Base-by-base conservation (phyloP, 108 stramenopile genomes). In the Fistulifera solaris region DNA sequence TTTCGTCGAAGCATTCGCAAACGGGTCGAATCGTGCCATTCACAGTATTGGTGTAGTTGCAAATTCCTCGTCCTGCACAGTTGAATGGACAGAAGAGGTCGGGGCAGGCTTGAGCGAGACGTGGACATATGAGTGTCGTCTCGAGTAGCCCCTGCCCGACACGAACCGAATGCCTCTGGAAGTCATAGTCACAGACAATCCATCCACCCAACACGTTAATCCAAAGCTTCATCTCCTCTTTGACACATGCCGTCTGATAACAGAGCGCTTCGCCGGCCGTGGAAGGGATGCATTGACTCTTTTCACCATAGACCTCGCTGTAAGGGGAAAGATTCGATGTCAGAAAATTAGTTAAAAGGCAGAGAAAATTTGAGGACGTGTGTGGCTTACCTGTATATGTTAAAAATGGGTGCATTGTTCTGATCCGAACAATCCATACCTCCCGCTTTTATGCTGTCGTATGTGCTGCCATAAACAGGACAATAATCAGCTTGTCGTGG, bases 61-160 rank as follows among this genome's bases (percentile, higher is more conserved):
- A 87, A 23, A 67, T 48, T 21, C 89, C 89, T 35, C 83, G 73
- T 35, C 89, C 89, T 21, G 85, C 81, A 56, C 89, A 91, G 43
- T 75, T 76, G 48, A 66, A 79, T 12, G 85, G 89, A 58, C 89
- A 91, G 40, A 87, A 91, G 42, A 91, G 69, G 43, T 91, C 83
- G 0, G 89, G 89, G 59, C 89, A 91, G 14, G 69, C 83, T 24
- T 68, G 54, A 48, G 68, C 70, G 13, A 91, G 53, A 26, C 85
- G 76, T 11, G 76, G 83, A 52, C 74, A 78, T 0, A 62, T 63
- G 1, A 84, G 40, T 2, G 71, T 73, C 50, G 55, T 51, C 23
- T 71, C 64, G 17, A 72, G 31, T 48, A 26, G 26, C 28, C 71
- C 71, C 0, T 54, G 63, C 28, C 51, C 62, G 0, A 63, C 61